A percentile compares a stretch with the other conserved stretches of the same genome.
Evolutionary conservation across 169 alveolate genomes (phyloP).

Genomic region (Theileria sp.): DNA sequence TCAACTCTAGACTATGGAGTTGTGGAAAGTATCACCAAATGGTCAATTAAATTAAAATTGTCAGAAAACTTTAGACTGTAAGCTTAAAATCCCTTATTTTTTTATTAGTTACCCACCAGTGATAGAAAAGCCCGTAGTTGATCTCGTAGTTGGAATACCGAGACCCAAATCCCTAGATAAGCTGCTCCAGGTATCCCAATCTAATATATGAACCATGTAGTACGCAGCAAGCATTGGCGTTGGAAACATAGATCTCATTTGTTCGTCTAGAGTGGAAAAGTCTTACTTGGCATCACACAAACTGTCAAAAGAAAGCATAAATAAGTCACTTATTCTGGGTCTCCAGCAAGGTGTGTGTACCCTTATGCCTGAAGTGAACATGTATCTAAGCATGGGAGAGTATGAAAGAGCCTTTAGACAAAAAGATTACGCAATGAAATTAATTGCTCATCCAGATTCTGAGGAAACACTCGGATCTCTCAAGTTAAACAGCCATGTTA

Average conservation of each 20-base stretch:
- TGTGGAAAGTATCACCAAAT: conserved; percentile 10
- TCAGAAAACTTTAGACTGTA: conserved; percentile 39
- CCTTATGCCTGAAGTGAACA: conserved; percentile 42
- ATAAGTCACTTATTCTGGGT: conserved; percentile 51
- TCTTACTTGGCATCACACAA: conserved; percentile 64
- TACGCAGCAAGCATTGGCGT: conserved; percentile 75
- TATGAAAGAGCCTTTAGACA: conserved; percentile 18
- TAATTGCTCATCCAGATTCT: conserved; percentile 57
- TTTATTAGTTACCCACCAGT: conserved; percentile 1
- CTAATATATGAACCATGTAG: conserved; percentile 18
- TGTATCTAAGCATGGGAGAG: conserved; percentile 45
- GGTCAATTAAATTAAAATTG: conserved; percentile 16
- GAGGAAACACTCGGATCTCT: conserved; percentile 56
- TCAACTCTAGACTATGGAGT: conserved; percentile 48
- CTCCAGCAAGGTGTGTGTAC: conserved; percentile 66
- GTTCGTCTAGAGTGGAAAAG: conserved; percentile 71
- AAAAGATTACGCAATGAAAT: background rate
- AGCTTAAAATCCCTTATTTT: background rate
- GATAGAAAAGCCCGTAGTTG: conserved; percentile 61
- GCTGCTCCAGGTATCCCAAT: conserved; percentile 40
- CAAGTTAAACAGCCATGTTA: conserved; percentile 11
- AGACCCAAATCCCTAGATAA: conserved; percentile 76
- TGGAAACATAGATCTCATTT: conserved; percentile 67
- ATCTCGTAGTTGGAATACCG: conserved; percentile 74
- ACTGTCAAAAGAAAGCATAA: conserved; percentile 35